These are phyloP conservation scores for Yamadazyma triangularis DNA, from an alignment of 1,139 yeast genomes.

Conservation along the genomic window DNA sequence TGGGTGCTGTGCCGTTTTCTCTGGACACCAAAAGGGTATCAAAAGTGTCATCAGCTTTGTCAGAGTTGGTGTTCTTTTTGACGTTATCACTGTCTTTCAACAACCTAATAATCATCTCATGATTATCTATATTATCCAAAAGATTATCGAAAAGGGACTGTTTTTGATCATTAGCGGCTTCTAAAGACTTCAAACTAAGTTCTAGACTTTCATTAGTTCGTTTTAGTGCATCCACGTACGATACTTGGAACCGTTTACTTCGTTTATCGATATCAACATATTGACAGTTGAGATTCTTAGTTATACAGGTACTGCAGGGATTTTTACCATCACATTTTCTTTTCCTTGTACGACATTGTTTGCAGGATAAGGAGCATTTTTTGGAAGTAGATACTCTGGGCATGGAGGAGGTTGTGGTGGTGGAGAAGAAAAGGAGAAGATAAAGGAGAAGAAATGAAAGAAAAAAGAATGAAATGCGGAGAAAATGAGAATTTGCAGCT, in stretches of 20 bases:
- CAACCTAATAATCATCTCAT: slow-evolving; percentile 2
- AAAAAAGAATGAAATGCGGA: too few species aligned
- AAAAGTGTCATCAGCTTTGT: slow-evolving; percentile 2
- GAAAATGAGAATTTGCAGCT: too few species aligned
- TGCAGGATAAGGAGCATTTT: not conserved
- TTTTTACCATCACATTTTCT: slow-evolving; percentile 9
- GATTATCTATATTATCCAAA: slow-evolving; percentile 4
- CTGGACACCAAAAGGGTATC: slow-evolving; percentile 6
- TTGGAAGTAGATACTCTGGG: too few species aligned
- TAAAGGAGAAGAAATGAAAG: not conserved
- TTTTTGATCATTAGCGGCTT: slow-evolving; percentile 2
- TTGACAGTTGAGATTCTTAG: slow-evolving; percentile 4
- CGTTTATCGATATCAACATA: slow-evolving; percentile 8
- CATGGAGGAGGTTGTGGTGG: not conserved
- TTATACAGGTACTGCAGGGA: slow-evolving; percentile 6
- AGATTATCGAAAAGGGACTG: slow-evolving; percentile 4
- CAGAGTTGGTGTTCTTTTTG: not conserved
- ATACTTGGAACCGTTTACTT: slow-evolving; percentile 4
- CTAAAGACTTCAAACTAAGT: too few species aligned
- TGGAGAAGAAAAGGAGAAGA: not conserved
- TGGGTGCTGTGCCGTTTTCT: slow-evolving; percentile 4
- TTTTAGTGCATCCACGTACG: slow-evolving; percentile 7
- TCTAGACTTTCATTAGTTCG: too few species aligned
- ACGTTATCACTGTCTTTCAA: not conserved
- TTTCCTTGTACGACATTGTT: not conserved